A percentile compares a stretch with the other conserved stretches of the same genome.
These are phyloP conservation scores for Ascochyta pisi DNA, from an alignment of 2,329 filamentous ascomycete species.

Conservation along the genomic window DNA sequence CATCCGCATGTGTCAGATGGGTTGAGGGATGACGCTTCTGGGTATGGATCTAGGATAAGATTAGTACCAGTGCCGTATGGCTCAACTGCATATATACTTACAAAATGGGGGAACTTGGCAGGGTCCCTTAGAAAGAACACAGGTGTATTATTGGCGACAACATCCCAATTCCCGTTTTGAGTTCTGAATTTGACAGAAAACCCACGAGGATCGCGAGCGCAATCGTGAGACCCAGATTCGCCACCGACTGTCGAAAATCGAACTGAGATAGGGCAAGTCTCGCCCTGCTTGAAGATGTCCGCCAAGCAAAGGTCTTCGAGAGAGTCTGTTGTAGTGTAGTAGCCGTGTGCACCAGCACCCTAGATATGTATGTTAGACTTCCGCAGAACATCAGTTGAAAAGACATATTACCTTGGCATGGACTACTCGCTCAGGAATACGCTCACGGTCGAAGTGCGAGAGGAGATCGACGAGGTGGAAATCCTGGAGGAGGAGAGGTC, in stretches of 20 bases:
- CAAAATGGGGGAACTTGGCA: conserved; percentile 61
- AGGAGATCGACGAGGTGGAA: conserved; percentile 59
- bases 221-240: conserved; percentile 74
- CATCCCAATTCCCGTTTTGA: conserved; percentile 75
- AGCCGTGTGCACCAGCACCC: conserved; percentile 57
- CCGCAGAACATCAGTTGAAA: not conserved
- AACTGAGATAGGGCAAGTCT: conserved; percentile 70
- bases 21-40: conserved; percentile 77
- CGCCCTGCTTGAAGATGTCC: conserved; percentile 65
- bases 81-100: not conserved
- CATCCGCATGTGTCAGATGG: conserved; percentile 70
- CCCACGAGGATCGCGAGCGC: conserved; percentile 74
- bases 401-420: conserved; percentile 50
- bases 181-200: conserved; percentile 78
- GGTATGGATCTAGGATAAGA: conserved; percentile 68
- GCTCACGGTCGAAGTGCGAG: conserved; percentile 59
- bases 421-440: conserved; percentile 59
- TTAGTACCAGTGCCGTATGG: conserved; percentile 37
- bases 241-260: conserved; percentile 80
- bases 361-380: not conserved
- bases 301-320: conserved; percentile 55
- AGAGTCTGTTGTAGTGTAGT: conserved; percentile 56
- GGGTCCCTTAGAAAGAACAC: conserved; percentile 79
- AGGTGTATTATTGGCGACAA: conserved; percentile 76
- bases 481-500: conserved; percentile 63